Conservation (phyloP, 2,329 filamentous ascomycete species). For the Aspergillus clavatus region DNA sequence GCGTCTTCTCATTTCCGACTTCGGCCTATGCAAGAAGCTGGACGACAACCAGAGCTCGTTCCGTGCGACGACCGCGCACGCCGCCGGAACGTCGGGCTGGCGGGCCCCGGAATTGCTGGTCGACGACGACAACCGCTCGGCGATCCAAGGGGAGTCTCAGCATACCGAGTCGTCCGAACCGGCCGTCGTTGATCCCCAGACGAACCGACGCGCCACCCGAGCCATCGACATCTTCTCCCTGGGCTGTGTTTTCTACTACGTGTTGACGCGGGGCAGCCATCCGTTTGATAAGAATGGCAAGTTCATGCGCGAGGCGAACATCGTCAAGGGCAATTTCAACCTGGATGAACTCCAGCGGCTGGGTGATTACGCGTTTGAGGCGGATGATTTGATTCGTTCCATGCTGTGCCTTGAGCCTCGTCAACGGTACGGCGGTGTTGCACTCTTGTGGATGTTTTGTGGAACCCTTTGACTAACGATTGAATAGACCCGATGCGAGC, state of each 20-base stretch:
- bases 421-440: constrained; percentile 41
- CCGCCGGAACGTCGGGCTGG: constrained; percentile 92
- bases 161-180: constrained; percentile 45
- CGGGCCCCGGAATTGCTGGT: constrained; percentile 89
- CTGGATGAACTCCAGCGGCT: constrained; percentile 67
- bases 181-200: constrained; percentile 51
- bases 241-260: constrained; percentile 97
- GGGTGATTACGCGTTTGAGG: constrained; percentile 80
- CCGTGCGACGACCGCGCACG: constrained; percentile 87
- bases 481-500: constrained; percentile 63
- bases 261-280: constrained; percentile 87
- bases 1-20: constrained; percentile 93
- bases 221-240: constrained; percentile 97
- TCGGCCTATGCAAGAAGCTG: constrained; percentile 94
- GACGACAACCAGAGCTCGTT: constrained; percentile 93
- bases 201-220: constrained; percentile 77
- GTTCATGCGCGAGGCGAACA: constrained; percentile 96
- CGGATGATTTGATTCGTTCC: constrained; percentile 74
- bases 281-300: constrained; percentile 92
- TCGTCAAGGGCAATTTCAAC: constrained; percentile 80
- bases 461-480: no score
- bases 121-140: constrained; percentile 61
- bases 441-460: not conserved
- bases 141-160: constrained; percentile 30
- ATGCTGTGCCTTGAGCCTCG: constrained; percentile 70